phyloP scores from a whole-genome alignment of 2,329 filamentous ascomycete species.

The Phyllosticta capitalensis region DNA sequence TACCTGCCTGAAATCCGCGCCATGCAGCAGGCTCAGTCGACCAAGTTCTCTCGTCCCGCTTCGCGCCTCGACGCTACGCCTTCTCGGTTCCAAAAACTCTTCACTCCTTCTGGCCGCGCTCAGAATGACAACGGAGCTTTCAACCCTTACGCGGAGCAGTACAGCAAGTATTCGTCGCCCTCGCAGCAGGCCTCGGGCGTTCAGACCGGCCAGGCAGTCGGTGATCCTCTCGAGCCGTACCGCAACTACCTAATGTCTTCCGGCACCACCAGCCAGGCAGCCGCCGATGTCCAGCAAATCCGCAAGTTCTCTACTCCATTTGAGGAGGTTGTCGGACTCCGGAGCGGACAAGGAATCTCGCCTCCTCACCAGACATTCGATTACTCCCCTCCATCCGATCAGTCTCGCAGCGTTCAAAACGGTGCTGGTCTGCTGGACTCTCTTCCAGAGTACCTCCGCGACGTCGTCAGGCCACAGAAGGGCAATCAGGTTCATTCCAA shows the following conservation, averaged over 20 bases:
- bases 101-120: neutral
- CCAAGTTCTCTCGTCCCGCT: neutral
- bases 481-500: neutral
- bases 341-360: no score
- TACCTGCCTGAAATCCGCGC: neutral
- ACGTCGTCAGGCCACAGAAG: neutral
- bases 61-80: neutral
- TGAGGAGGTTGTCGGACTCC: no score
- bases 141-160: neutral
- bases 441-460: neutral
- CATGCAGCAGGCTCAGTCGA: neutral
- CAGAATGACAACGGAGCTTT: neutral
- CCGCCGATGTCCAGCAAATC: no score
- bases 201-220: no score
- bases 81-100: neutral
- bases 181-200: neutral
- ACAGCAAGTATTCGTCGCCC: neutral
- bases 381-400: neutral
- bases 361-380: neutral
- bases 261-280: no score
- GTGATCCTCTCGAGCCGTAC: no score
- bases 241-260: no score
- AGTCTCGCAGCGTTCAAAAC: neutral
- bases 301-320: no score
- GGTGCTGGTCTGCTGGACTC: neutral